Conservation (phyloP, 129 eudicot species). For the Pulicaria dysenterica region DNA sequence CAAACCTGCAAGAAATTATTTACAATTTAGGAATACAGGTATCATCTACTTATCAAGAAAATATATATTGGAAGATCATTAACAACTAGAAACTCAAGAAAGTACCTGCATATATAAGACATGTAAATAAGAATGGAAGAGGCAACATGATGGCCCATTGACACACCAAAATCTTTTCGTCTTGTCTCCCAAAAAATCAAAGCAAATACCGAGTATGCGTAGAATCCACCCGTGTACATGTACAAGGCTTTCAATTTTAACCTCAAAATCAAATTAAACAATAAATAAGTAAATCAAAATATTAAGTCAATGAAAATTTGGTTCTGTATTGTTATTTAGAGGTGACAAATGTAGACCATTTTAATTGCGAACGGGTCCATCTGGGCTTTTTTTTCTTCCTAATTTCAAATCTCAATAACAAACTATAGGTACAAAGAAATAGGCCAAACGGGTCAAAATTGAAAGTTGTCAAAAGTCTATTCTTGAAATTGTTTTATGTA, state of each 20-base stretch:
- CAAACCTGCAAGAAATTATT: constrained; percentile 52
- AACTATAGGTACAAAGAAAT: too few relatives aligned
- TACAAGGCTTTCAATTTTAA: constrained; percentile 74
- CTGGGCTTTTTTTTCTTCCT: too few relatives aligned
- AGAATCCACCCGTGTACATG: constrained; percentile 84
- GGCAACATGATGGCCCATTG: constrained; percentile 92
- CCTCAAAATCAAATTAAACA: constrained; percentile 41
- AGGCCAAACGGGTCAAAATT: too few relatives aligned
- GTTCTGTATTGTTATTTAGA: background rate
- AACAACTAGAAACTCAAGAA: constrained; percentile 5
- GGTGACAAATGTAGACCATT: too few relatives aligned
- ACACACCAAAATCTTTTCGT: constrained; percentile 89
- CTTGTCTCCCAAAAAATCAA: constrained; percentile 93
- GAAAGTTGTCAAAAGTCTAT: too few relatives aligned
- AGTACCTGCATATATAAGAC: constrained; percentile 72
- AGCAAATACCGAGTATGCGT: constrained; percentile 79
- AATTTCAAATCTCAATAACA: too few relatives aligned
- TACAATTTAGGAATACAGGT: background rate
- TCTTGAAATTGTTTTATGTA: too few relatives aligned
- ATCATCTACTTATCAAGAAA: background rate
- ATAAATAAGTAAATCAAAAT: background rate
- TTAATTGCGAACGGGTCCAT: too few relatives aligned
- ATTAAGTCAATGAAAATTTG: too few relatives aligned
- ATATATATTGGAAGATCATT: background rate
- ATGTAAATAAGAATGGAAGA: constrained; percentile 59